These are phyloP conservation scores for Spinacia oleracea DNA, from an alignment of 179 eudicot species.

Conservation along the genomic window DNA sequence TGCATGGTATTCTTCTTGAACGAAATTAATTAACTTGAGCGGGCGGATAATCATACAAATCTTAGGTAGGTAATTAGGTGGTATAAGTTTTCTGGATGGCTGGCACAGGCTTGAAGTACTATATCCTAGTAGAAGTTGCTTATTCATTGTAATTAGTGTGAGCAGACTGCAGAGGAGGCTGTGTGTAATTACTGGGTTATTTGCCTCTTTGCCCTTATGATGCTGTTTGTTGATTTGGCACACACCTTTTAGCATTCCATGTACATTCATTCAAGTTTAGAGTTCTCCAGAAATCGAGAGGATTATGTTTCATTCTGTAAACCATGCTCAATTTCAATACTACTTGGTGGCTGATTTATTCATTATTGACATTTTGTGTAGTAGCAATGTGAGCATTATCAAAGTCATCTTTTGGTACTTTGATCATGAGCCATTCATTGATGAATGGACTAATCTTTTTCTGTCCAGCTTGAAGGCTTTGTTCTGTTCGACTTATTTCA, in stretches of 20 bases:
- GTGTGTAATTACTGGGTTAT: slow-evolving; percentile 18
- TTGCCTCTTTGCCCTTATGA: slow-evolving; percentile 18
- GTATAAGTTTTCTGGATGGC: slow-evolving; percentile 15
- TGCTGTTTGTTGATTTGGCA: slow-evolving; percentile 18
- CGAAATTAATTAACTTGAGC: slow-evolving; percentile 25
- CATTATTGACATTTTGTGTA: background rate
- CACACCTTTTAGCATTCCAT: slow-evolving; percentile 13
- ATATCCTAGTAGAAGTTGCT: slow-evolving; percentile 21
- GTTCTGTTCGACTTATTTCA: too few species aligned
- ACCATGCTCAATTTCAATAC: background rate
- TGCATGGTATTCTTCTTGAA: slow-evolving; percentile 19
- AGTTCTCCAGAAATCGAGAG: slow-evolving; percentile 16
- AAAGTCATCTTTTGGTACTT: background rate
- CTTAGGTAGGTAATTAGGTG: slow-evolving; percentile 30
- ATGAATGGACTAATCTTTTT: background rate
- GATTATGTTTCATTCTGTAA: slow-evolving; percentile 10
- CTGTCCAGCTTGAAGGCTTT: background rate
- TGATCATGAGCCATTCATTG: background rate
- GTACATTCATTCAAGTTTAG: slow-evolving; percentile 30
- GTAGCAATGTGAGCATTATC: background rate
- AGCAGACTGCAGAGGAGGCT: slow-evolving; percentile 28
- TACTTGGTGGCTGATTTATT: slow-evolving; percentile 10
- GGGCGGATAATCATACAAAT: slow-evolving; percentile 25
- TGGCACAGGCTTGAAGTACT: slow-evolving; percentile 17
- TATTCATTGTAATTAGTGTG: slow-evolving; percentile 34